Evolutionary conservation across 2,329 filamentous ascomycete species (phyloP), one percentile per base, ranked within the genome.

Genomic region (Cyclaneusma minus): DNA sequence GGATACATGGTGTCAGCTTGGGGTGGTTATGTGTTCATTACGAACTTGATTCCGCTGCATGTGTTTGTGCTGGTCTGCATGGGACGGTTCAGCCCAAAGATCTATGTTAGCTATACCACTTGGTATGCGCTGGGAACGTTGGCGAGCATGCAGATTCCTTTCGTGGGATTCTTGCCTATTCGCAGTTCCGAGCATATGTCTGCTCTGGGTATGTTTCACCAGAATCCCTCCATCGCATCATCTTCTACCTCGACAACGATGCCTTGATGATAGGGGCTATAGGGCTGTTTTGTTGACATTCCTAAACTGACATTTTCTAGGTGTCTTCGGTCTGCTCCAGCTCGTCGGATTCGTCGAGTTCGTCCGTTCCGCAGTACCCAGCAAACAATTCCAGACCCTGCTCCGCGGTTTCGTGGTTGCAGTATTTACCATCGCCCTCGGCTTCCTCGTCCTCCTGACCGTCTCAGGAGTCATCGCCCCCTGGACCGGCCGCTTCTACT

Each of bases 1-100:
- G 89, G 89, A 47, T 98, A 98, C 71, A 98, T 98, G 89, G 89
- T 98, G 37, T 89, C 87, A 25, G 92, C 91, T 11, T 98, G 89
- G 89, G 89, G 89, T 65, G 89, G 89, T 48, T 98, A 98, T 54
- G 89, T 93, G 45, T 98, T 98, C 68, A 98, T 98, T 49, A 98
- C 91, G 34, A 94, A 92, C 52, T 60, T 98, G 55, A 73, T 98
- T 32, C 89, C 89, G 19, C 69, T 98, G 40, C 89, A 98, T 54
- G 75, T 82, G 6, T 85, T 98, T 43, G 83, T 93, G 24, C 65
- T 98, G 40, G 77, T 98, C 46, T 82, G 79, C 57, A 98, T 98
- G 87, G 91, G 91, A 27, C 66, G 89, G 33, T 98, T 91, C 56
- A 95, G 85, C 62, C 77, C 80, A 32, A 73, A 89, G 33, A 62